Evolutionary conservation across 306 rosid genomes (phyloP).

Genomic region (Dryas octopetala): DNA sequence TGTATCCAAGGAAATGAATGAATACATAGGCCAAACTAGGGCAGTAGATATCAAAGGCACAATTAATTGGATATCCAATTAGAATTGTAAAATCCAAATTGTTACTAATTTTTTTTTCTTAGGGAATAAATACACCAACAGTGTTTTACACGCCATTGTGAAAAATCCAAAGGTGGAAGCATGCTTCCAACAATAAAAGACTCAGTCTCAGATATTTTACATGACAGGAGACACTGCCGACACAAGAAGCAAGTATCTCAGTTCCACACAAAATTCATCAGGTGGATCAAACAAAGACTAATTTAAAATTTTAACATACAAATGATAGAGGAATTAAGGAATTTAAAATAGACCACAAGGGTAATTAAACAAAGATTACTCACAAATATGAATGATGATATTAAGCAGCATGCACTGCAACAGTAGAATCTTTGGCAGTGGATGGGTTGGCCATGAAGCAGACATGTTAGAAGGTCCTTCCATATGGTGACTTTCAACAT

Average conservation of each 20-base stretch:
- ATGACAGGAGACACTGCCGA: neutral
- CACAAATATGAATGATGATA: neutral
- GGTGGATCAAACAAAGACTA: neutral
- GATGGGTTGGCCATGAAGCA: constrained; percentile 17
- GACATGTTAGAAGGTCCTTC: constrained; percentile 9
- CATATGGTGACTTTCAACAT: constrained; percentile 7
- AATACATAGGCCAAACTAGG: neutral
- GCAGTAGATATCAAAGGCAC: too few relatives aligned
- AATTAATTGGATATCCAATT: neutral
- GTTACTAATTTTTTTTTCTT: neutral
- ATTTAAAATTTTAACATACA: neutral
- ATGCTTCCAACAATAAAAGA: constrained; percentile 3
- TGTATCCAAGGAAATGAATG: neutral
- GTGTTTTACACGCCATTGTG: neutral
- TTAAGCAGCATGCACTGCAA: constrained; percentile 6
- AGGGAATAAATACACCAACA: neutral
- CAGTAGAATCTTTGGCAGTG: neutral
- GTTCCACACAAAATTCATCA: neutral
- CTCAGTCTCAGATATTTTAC: neutral
- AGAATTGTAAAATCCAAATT: neutral
- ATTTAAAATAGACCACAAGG: neutral
- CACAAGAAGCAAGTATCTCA: neutral
- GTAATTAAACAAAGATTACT: neutral
- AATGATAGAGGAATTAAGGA: neutral
- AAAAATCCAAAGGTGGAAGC: neutral